Conservation (phyloP, 768 basidiomycete genomes). For the Tulasnella sp. region DNA sequence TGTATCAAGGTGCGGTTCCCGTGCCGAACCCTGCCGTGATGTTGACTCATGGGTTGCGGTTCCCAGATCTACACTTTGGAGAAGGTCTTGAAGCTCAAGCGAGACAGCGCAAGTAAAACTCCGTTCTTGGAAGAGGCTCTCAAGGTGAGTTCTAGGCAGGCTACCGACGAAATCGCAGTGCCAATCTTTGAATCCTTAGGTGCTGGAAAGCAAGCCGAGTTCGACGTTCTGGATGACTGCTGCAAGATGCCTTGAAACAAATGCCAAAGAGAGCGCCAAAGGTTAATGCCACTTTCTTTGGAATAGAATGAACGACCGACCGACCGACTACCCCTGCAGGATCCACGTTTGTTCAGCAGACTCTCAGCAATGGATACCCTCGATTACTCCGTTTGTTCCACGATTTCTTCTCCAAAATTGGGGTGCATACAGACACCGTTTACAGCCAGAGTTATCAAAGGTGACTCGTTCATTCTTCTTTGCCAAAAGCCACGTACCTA, state of each 20-base stretch:
- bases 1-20: constrained; percentile 68
- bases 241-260: constrained; percentile 70
- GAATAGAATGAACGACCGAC: background rate
- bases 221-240: constrained; percentile 85
- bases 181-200: constrained; percentile 35
- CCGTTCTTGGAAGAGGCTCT: constrained; percentile 89
- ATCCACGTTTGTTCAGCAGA: constrained; percentile 86
- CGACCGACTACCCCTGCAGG: constrained; percentile 38
- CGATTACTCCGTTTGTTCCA: constrained; percentile 85
- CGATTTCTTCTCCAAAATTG: constrained; percentile 92
- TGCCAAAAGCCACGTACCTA: background rate
- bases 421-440: constrained; percentile 89
- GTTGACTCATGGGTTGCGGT: background rate
- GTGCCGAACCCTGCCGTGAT: background rate
- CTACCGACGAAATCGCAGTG: background rate
- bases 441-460: constrained; percentile 82
- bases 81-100: constrained; percentile 85
- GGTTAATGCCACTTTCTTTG: constrained; percentile 37
- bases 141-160: constrained; percentile 49
- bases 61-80: constrained; percentile 85
- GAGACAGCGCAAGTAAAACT: constrained; percentile 64
- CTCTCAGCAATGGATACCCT: constrained; percentile 79
- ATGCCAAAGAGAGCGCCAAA: constrained; percentile 71
- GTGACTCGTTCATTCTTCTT: constrained; percentile 34
- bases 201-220: constrained; percentile 85